These are phyloP conservation scores for Ogataea ganodermae DNA, from an alignment of 805 yeast species.

Conservation along the genomic window DNA sequence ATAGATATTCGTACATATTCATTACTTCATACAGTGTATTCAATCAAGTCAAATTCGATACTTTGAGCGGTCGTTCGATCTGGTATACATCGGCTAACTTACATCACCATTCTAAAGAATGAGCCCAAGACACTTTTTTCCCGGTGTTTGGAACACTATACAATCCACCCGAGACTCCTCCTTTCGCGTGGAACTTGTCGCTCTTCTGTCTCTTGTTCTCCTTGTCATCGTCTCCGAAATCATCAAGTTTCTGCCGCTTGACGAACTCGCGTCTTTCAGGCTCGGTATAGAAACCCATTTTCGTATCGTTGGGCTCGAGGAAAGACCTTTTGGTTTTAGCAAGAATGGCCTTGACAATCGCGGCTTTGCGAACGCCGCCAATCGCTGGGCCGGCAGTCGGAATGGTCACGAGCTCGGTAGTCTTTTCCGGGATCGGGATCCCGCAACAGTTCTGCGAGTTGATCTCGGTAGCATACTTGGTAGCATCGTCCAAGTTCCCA, in stretches of 20 bases:
- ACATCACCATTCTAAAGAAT: constrained; percentile 35
- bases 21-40: too few species aligned
- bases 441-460: constrained; percentile 64
- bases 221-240: constrained; percentile 24
- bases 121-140: constrained; percentile 36
- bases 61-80: too few species aligned
- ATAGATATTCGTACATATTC: background rate
- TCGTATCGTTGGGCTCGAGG: background rate
- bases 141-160: background rate
- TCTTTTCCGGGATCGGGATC: constrained; percentile 59
- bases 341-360: constrained; percentile 38
- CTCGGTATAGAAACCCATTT: constrained; percentile 30
- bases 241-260: constrained; percentile 15
- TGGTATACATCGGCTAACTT: too few species aligned
- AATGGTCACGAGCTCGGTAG: constrained; percentile 59
- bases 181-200: background rate
- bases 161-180: background rate
- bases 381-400: constrained; percentile 44
- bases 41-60: too few species aligned
- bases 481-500: constrained; percentile 62
- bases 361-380: constrained; percentile 36
- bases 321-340: constrained; percentile 21
- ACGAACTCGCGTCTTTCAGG: constrained; percentile 28
- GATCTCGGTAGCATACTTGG: constrained; percentile 68
- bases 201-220: constrained; percentile 26